These are phyloP conservation scores for Grosmannia huntii DNA, from an alignment of 2,329 filamentous ascomycete species.

Conservation along the genomic window DNA sequence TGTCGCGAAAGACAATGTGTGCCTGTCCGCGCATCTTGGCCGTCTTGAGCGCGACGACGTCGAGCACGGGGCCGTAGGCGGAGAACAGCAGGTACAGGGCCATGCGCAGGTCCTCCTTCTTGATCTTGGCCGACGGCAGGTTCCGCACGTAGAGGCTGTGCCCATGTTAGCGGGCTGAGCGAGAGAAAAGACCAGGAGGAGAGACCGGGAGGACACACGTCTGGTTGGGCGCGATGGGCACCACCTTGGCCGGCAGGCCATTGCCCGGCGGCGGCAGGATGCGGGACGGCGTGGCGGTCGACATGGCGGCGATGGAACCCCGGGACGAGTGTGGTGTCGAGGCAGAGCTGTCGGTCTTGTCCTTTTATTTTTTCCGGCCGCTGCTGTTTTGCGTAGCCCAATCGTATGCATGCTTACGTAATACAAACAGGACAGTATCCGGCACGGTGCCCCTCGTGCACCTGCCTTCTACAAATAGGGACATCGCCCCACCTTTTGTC, in stretches of 20 bases:
- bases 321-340: neutral
- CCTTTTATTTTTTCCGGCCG: neutral
- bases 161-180: conserved; percentile 9
- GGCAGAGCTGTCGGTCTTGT: neutral
- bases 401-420: neutral
- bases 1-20: conserved; percentile 80
- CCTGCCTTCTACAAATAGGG: too few species aligned
- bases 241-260: conserved; percentile 27
- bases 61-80: conserved; percentile 83
- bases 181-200: conserved; percentile 2
- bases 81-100: conserved; percentile 89
- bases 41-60: conserved; percentile 82
- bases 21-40: conserved; percentile 92
- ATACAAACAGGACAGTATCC: neutral
- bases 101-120: conserved; percentile 75
- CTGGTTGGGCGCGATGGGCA: conserved; percentile 55
- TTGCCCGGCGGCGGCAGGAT: conserved; percentile 15
- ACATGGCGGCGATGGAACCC: conserved; percentile 16
- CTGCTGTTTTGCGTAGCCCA: neutral
- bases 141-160: conserved; percentile 77
- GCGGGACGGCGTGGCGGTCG: conserved; percentile 18
- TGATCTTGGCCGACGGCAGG: conserved; percentile 72
- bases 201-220: conserved; percentile 40
- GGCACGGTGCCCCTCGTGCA: neutral
- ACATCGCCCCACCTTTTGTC: too few species aligned